A percentile compares a stretch with the other conserved stretches of the same genome.
phyloP scores from a whole-genome alignment of 495 filamentous ascomycete genomes.

The Daldinia vernicosa region DNA sequence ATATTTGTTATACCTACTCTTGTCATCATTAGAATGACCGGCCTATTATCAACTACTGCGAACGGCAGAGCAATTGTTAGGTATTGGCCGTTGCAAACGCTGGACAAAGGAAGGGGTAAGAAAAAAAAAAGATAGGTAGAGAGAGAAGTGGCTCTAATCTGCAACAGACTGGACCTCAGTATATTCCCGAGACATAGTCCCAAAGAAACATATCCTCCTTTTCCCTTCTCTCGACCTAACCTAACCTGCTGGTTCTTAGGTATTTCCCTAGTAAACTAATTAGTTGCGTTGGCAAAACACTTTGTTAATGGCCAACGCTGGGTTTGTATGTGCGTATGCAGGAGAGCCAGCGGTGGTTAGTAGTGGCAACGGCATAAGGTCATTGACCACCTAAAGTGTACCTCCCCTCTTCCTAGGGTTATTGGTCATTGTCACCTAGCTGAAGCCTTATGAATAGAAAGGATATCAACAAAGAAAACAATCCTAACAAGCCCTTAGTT shows the following conservation, averaged over 20 bases:
- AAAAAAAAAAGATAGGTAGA: slow-evolving; percentile 23
- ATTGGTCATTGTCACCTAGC: slow-evolving; percentile 52
- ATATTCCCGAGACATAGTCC: slow-evolving; percentile 56
- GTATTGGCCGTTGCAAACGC: slow-evolving; percentile 49
- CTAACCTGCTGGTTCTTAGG: slow-evolving; percentile 6
- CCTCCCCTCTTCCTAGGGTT: slow-evolving; percentile 31
- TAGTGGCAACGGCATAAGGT: slow-evolving; percentile 41
- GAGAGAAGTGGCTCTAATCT: slow-evolving; percentile 37
- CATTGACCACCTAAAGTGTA: slow-evolving; percentile 33
- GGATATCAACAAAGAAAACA: slow-evolving; percentile 52
- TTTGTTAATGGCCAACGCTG: slow-evolving; percentile 32
- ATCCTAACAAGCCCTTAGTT: slow-evolving; percentile 48
- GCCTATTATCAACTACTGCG: slow-evolving; percentile 33
- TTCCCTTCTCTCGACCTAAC: slow-evolving; percentile 9
- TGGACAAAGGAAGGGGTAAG: slow-evolving; percentile 44
- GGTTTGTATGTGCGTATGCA: slow-evolving; percentile 26
- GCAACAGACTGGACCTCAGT: slow-evolving; percentile 45
- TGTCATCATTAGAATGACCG: slow-evolving; percentile 19
- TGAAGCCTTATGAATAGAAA: slow-evolving; percentile 40
- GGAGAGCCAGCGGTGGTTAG: slow-evolving; percentile 16
- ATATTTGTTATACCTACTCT: slow-evolving; percentile 28
- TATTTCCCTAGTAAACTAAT: slow-evolving; percentile 11
- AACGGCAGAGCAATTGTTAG: slow-evolving; percentile 35
- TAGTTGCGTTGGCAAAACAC: slow-evolving; percentile 19
- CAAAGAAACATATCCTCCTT: slow-evolving; percentile 31